A percentile compares a stretch with the other conserved stretches of the same genome.
phyloP scores from a whole-genome alignment of 805 yeast genomes.

The Sugiyamaella qingdaonensis region DNA sequence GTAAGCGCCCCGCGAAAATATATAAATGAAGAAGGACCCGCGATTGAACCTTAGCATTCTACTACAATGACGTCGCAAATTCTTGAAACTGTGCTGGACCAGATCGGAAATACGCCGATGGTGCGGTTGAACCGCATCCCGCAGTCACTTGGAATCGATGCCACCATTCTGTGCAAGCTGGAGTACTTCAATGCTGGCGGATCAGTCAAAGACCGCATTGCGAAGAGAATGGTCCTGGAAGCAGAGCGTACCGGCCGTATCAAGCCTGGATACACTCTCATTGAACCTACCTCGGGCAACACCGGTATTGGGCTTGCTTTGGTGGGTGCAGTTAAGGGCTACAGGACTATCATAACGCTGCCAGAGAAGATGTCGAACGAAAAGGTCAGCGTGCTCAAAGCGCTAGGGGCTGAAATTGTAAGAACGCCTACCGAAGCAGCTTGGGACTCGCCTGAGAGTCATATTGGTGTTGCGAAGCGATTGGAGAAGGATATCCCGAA shows the following conservation, averaged over 20 bases:
- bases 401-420: conserved; percentile 84
- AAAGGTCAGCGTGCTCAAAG: conserved; percentile 81
- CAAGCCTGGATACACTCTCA: conserved; percentile 79
- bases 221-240: conserved; percentile 78
- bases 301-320: conserved; percentile 89
- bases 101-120: conserved; percentile 83
- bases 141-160: conserved; percentile 68
- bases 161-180: conserved; percentile 59
- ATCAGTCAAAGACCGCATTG: conserved; percentile 84
- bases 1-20: not conserved
- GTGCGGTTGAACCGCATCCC: conserved; percentile 73
- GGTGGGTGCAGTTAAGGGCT: conserved; percentile 82
- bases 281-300: conserved; percentile 89
- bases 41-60: not conserved
- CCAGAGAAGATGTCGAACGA: conserved; percentile 93
- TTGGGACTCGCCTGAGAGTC: conserved; percentile 88
- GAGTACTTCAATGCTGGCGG: conserved; percentile 89
- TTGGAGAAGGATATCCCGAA: conserved; percentile 80
- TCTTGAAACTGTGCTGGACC: conserved; percentile 58
- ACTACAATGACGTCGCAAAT: conserved; percentile 31
- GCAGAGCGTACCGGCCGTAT: conserved; percentile 75
- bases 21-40: too few species aligned
- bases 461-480: conserved; percentile 80
- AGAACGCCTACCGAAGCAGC: conserved; percentile 92
- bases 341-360: conserved; percentile 78